Conservation (phyloP, 306 rosid species). For the Sechiopsis laciniata region DNA sequence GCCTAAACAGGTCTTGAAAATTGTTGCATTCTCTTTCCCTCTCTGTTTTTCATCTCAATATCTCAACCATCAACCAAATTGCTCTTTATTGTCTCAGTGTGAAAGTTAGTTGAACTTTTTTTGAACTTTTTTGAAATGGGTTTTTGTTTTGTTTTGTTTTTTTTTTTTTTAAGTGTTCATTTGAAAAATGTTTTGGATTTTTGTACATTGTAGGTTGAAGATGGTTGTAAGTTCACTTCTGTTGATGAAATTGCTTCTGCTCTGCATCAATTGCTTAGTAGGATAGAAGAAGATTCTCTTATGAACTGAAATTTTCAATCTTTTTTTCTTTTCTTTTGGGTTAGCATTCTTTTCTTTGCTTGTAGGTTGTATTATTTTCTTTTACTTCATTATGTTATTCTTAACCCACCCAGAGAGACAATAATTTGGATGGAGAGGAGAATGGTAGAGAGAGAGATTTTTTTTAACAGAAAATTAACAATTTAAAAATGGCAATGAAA, state of each 20-base stretch:
- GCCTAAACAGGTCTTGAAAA: conserved; percentile 65
- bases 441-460: too few relatives aligned
- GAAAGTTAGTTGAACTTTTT: conserved; percentile 38
- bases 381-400: too few relatives aligned
- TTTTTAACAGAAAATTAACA: too few relatives aligned
- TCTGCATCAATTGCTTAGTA: conserved; percentile 54
- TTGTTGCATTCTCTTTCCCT: conserved; percentile 64
- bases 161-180: not conserved
- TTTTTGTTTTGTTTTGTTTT: too few relatives aligned
- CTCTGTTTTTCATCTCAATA: conserved; percentile 75
- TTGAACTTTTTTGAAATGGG: not conserved
- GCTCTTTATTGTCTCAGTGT: conserved; percentile 72
- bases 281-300: conserved; percentile 66
- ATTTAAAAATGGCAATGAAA: too few relatives aligned
- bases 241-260: conserved; percentile 90
- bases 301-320: conserved; percentile 24
- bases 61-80: conserved; percentile 48
- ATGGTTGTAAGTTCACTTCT: conserved; percentile 69
- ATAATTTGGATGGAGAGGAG: too few relatives aligned
- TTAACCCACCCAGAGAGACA: too few relatives aligned
- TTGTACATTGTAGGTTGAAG: conserved; percentile 55
- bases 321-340: too few relatives aligned
- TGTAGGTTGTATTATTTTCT: conserved; percentile 32
- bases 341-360: not conserved
- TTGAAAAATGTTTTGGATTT: not conserved